A percentile compares a stretch with the other conserved stretches of the same genome.
Conservation (phyloP, 2,329 filamentous ascomycete species). For the Apiospora marii region DNA sequence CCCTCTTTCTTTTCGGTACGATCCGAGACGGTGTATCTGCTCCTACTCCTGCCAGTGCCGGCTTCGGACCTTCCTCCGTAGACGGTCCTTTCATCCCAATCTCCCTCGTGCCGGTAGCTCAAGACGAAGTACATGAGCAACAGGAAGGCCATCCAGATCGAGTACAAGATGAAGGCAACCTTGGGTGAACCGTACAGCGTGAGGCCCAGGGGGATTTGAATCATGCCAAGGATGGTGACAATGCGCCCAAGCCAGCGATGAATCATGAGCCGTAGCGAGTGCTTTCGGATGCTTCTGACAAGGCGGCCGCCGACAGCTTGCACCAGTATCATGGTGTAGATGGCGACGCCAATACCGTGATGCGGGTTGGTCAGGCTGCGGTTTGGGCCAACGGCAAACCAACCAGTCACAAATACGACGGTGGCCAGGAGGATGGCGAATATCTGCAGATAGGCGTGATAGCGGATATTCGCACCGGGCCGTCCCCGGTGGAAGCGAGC, state of each 20-base stretch:
- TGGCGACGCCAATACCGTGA: slow-evolving; percentile 82
- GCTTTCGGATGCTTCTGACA: slow-evolving; percentile 60
- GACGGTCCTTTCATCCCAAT: slow-evolving; percentile 59
- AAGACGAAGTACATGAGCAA: slow-evolving; percentile 81
- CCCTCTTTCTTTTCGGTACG: slow-evolving; percentile 49
- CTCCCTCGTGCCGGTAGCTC: slow-evolving; percentile 68
- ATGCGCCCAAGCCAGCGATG: slow-evolving; percentile 89
- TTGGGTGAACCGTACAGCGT: slow-evolving; percentile 92
- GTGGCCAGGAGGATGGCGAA: slow-evolving; percentile 73
- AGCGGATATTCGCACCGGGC: slow-evolving; percentile 67
- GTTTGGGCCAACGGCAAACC: slow-evolving; percentile 77
- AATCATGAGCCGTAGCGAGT: slow-evolving; percentile 66
- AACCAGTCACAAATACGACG: slow-evolving; percentile 77
- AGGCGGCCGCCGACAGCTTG: slow-evolving; percentile 76
- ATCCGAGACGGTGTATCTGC: slow-evolving; percentile 48
- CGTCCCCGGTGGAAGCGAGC: slow-evolving; percentile 74
- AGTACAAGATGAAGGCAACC: slow-evolving; percentile 84
- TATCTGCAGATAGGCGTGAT: slow-evolving; percentile 79
- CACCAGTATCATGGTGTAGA: slow-evolving; percentile 76
- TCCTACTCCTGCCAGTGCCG: slow-evolving; percentile 22
- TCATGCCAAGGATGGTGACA: slow-evolving; percentile 81
- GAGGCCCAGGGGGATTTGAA: slow-evolving; percentile 87
- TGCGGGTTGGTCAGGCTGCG: slow-evolving; percentile 82
- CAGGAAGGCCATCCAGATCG: slow-evolving; percentile 78
- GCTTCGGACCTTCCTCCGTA: slow-evolving; percentile 65